phyloP scores from a whole-genome alignment of 164 flowering plant genomes.

The Chimonanthus salicifolius region DNA sequence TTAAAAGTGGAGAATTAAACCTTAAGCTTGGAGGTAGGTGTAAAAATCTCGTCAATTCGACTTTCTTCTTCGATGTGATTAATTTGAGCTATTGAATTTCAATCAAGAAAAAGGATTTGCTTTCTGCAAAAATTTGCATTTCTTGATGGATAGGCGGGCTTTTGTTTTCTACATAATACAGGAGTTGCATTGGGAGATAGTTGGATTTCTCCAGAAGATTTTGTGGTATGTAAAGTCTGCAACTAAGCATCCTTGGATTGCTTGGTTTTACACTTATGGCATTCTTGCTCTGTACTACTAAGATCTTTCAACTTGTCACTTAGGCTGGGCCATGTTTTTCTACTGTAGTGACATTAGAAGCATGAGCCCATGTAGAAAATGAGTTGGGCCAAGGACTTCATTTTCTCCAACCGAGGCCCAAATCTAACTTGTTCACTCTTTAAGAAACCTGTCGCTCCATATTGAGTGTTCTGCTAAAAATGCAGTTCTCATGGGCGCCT shows the following conservation, averaged over 20 bases:
- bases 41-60: too few species aligned
- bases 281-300: not conserved
- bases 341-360: not conserved
- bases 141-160: not conserved
- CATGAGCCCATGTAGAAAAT: not conserved
- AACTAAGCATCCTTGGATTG: not conserved
- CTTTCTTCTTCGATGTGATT: not conserved
- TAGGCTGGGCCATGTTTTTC: not conserved
- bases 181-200: conserved; percentile 88
- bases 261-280: not conserved
- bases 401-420: too few species aligned
- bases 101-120: not conserved
- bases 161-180: conserved; percentile 11
- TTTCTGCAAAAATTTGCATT: not conserved
- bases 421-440: not conserved
- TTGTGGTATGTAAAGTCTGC: conserved; percentile 45
- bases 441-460: too few species aligned
- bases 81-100: not conserved
- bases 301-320: not conserved
- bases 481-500: conserved; percentile 91
- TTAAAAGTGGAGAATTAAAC: conserved; percentile 56
- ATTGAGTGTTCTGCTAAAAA: not conserved
- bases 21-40: conserved; percentile 77
- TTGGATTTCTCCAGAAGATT: conserved; percentile 99
- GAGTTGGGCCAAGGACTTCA: not conserved